A percentile compares a stretch with the other conserved stretches of the same genome.
Conservation (phyloP, 768 basidiomycete species). For the Pholiota microspora region DNA sequence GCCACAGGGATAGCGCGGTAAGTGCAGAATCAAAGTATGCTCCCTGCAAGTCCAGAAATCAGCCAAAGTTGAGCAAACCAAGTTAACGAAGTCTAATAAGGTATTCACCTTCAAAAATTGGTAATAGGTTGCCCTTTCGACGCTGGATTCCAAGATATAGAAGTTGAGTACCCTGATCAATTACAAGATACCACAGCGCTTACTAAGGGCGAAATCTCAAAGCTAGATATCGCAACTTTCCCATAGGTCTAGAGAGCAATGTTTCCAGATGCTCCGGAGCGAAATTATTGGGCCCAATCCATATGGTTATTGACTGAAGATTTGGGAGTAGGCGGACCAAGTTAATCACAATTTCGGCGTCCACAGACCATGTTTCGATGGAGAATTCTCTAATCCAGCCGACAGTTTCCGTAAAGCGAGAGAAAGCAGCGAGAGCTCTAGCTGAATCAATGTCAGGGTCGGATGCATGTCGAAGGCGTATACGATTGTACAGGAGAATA, state of each 20-base stretch:
- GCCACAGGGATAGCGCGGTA: constrained; percentile 63
- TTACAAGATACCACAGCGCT: constrained; percentile 22
- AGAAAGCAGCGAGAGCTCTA: neutral
- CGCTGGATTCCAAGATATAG: constrained; percentile 37
- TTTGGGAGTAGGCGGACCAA: constrained; percentile 56
- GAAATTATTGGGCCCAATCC: constrained; percentile 75
- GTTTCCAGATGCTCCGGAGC: constrained; percentile 80
- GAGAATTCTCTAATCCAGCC: constrained; percentile 47
- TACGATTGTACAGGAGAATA: constrained; percentile 52
- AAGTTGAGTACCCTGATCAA: neutral
- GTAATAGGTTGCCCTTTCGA: constrained; percentile 73
- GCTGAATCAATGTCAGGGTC: neutral
- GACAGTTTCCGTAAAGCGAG: constrained; percentile 17
- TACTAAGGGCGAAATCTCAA: constrained; percentile 85
- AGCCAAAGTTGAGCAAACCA: neutral
- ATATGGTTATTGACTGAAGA: constrained; percentile 51
- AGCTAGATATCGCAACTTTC: constrained; percentile 48
- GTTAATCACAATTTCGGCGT: constrained; percentile 74
- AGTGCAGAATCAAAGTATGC: constrained; percentile 82
- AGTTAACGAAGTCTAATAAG: neutral
- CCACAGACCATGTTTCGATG: constrained; percentile 65
- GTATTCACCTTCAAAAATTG: constrained; percentile 69
- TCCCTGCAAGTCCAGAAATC: constrained; percentile 41
- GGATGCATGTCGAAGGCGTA: constrained; percentile 30
- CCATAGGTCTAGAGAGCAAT: constrained; percentile 48